Conservation (phyloP, 108 stramenopile species). For the Nitzschia palea region DNA sequence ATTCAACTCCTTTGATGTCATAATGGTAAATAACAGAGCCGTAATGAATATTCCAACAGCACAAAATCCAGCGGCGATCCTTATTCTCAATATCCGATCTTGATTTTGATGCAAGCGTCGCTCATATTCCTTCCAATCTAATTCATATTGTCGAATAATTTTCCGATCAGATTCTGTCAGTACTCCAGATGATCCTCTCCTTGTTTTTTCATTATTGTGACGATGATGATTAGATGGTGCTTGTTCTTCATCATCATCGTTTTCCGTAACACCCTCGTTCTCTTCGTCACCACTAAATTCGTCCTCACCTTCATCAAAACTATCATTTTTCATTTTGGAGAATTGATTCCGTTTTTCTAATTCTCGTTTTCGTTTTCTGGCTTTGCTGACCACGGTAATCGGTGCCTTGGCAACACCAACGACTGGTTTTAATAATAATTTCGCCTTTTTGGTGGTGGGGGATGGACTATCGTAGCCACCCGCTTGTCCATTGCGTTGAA, state of each 20-base stretch:
- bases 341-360: constrained; percentile 5
- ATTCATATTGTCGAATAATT: constrained; percentile 10
- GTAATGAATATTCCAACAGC: not conserved
- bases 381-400: constrained; percentile 6
- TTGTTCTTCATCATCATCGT: not conserved
- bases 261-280: not conserved
- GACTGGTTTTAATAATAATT: constrained; percentile 13
- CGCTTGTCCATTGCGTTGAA: constrained; percentile 20
- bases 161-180: not conserved
- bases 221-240: not conserved
- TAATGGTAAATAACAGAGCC: constrained; percentile 6
- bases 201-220: not conserved
- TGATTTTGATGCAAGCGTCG: not conserved
- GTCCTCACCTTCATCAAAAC: not conserved
- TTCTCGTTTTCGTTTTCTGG: constrained; percentile 10
- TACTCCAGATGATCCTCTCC: not conserved
- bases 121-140: constrained; percentile 12
- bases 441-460: not conserved
- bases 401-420: constrained; percentile 12
- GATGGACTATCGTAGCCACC: not conserved
- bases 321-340: not conserved
- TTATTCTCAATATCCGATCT: not conserved
- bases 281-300: not conserved
- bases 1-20: not conserved
- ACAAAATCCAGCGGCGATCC: constrained; percentile 13